Evolutionary conservation across 768 basidiomycete species (phyloP).

Genomic region (Tephrocybe sp.): DNA sequence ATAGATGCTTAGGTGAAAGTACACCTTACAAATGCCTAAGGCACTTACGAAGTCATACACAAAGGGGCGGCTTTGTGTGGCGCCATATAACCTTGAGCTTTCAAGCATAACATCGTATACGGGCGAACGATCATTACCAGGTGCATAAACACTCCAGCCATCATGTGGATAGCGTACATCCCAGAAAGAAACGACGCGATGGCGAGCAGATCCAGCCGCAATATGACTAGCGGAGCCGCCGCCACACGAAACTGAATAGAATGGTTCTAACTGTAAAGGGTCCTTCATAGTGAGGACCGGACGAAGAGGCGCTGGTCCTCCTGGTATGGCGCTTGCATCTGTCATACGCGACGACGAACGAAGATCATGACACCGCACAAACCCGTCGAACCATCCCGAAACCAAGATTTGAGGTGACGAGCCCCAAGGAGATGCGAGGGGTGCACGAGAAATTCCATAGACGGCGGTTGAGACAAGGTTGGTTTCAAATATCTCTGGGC

Average conservation of each 20-base stretch:
- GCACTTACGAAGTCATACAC: conserved; percentile 70
- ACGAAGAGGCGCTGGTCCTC: conserved; percentile 36
- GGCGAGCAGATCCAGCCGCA: conserved; percentile 75
- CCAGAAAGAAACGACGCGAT: conserved; percentile 81
- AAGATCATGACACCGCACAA: conserved; percentile 73
- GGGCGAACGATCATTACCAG: conserved; percentile 76
- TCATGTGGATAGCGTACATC: conserved; percentile 61
- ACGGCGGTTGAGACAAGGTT: conserved; percentile 51
- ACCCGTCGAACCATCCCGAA: conserved; percentile 83
- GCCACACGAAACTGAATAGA: conserved; percentile 75
- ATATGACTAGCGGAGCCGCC: conserved; percentile 68
- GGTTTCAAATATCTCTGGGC: conserved; percentile 18
- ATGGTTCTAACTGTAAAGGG: conserved; percentile 68
- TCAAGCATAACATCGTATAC: conserved; percentile 76
- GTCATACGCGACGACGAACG: conserved; percentile 43
- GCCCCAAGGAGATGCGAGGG: conserved; percentile 67
- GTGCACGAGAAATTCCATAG: conserved; percentile 66
- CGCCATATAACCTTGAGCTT: conserved; percentile 78
- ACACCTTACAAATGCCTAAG: too few species aligned
- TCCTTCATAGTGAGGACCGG: conserved; percentile 67
- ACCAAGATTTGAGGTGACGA: conserved; percentile 69
- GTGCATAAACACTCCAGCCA: conserved; percentile 82
- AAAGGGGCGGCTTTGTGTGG: conserved; percentile 73
- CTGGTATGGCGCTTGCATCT: conserved; percentile 2
- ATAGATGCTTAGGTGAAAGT: not conserved